Conservation (phyloP, 2,329 filamentous ascomycete species). For the Truncatella angustata region DNA sequence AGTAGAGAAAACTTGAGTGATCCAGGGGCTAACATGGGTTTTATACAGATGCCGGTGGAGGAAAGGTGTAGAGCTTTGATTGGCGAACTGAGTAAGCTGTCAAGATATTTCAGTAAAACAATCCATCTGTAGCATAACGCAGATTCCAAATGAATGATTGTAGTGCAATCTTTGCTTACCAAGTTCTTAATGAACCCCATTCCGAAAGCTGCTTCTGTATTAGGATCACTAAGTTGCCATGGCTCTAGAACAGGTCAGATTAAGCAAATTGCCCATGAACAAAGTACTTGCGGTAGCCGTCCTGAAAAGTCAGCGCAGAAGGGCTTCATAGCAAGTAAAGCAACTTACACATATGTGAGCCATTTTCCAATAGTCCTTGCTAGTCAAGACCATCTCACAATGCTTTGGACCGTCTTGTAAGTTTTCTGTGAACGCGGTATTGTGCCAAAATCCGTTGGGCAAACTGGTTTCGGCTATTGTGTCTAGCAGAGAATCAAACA, state of each 20-base stretch:
- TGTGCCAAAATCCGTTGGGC: slow-evolving; percentile 8
- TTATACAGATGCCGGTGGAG: slow-evolving; percentile 43
- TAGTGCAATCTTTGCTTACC: not conserved
- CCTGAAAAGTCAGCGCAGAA: slow-evolving; percentile 11
- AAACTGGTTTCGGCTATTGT: slow-evolving; percentile 11
- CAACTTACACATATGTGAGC: slow-evolving; percentile 20
- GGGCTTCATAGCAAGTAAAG: too few species aligned
- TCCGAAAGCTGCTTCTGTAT: slow-evolving; percentile 35
- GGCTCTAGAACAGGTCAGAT: slow-evolving; percentile 10
- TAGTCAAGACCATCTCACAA: slow-evolving; percentile 11
- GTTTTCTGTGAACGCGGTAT: slow-evolving; percentile 5
- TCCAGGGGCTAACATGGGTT: slow-evolving; percentile 34
- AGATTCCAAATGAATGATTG: not conserved
- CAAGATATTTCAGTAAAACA: not conserved
- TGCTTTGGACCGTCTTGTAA: not conserved
- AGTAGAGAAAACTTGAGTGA: slow-evolving; percentile 39
- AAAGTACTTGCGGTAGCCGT: slow-evolving; percentile 11
- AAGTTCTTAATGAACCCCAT: slow-evolving; percentile 27
- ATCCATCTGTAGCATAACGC: not conserved
- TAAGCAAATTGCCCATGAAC: not conserved
- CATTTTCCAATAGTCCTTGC: slow-evolving; percentile 20
- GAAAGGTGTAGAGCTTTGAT: slow-evolving; percentile 36
- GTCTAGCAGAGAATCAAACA: slow-evolving; percentile 14
- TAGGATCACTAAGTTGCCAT: slow-evolving; percentile 35
- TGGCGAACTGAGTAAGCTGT: slow-evolving; percentile 26